Percentiles rank a stretch among this genome's conserved stretches.
phyloP scores from a whole-genome alignment of 2,329 filamentous ascomycete genomes.

The Xylaria sp. region DNA sequence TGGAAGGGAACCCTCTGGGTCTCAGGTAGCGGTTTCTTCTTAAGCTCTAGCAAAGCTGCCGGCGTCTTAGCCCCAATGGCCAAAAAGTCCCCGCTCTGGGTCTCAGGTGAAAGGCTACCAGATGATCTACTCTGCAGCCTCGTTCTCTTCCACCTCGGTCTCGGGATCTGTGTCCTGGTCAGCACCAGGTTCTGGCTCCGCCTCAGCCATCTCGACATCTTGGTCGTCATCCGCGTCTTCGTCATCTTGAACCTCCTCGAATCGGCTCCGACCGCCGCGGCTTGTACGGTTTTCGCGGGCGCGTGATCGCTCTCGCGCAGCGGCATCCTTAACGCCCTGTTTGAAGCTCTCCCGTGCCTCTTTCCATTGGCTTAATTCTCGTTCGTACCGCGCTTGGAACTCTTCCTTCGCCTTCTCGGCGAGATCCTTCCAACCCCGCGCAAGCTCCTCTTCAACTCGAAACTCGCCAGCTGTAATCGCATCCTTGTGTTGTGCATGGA shows the following conservation, averaged over 20 bases:
- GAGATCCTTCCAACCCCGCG: slow-evolving; percentile 66
- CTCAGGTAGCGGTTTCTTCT: no score
- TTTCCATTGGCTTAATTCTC: slow-evolving; percentile 55
- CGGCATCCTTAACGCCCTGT: slow-evolving; percentile 46
- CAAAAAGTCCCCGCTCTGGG: no score
- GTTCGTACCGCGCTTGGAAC: slow-evolving; percentile 58
- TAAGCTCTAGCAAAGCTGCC: no score
- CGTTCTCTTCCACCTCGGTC: slow-evolving; percentile 51
- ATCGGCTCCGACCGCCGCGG: slow-evolving; percentile 43
- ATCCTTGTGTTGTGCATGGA: slow-evolving; percentile 59
- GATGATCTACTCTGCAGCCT: slow-evolving; percentile 43
- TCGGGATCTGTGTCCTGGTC: slow-evolving; percentile 46
- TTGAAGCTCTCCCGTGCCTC: slow-evolving; percentile 57
- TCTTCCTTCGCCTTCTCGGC: slow-evolving; percentile 61
- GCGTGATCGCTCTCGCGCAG: slow-evolving; percentile 48
- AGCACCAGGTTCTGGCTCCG: slow-evolving; percentile 29
- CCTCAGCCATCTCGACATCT: slow-evolving; percentile 41
- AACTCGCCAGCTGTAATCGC: slow-evolving; percentile 50
- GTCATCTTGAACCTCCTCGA: slow-evolving; percentile 46
- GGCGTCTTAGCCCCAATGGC: no score
- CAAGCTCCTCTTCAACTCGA: slow-evolving; percentile 65
- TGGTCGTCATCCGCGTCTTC: slow-evolving; percentile 45
- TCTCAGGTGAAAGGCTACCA: not conserved
- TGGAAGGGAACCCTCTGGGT: not conserved
- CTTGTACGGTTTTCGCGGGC: slow-evolving; percentile 34